These are phyloP conservation scores for Metschnikowia santaceciliae DNA, from an alignment of 805 yeast genomes.

Conservation along the genomic window DNA sequence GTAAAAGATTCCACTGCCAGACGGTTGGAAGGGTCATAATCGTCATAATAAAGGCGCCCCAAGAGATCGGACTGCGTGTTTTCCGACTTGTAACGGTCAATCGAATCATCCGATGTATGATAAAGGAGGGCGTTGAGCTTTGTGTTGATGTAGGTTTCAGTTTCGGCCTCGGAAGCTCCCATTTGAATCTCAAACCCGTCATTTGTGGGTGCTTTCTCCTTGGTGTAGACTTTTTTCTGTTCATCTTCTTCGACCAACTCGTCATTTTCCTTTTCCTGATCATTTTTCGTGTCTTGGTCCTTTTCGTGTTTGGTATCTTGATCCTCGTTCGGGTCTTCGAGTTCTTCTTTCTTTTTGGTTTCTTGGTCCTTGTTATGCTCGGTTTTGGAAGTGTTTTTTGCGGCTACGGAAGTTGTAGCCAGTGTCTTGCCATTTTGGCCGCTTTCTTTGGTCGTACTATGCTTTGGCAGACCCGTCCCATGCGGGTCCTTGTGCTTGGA, in stretches of 20 bases:
- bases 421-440: neutral
- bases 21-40: conserved; percentile 32
- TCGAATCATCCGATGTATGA: conserved; percentile 36
- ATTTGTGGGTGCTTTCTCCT: conserved; percentile 14
- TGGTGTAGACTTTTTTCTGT: conserved; percentile 14
- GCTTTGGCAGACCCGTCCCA: neutral
- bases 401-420: neutral
- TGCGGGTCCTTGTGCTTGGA: conserved; percentile 2
- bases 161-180: conserved; percentile 12
- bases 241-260: conserved; percentile 1
- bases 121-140: conserved; percentile 35
- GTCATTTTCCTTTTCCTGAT: neutral
- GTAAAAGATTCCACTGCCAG: conserved; percentile 15
- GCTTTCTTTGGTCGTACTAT: neutral
- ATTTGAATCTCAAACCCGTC: neutral
- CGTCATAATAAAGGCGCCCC: conserved; percentile 42
- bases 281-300: neutral
- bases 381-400: neutral
- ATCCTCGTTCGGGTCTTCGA: too few relatives aligned
- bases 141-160: conserved; percentile 36
- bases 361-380: too few relatives aligned
- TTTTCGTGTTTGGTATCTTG: neutral
- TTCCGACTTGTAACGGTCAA: conserved; percentile 35
- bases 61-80: conserved; percentile 37
- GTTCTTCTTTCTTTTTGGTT: neutral